Percentiles rank a stretch among this genome's conserved stretches.
Evolutionary conservation across 2,329 filamentous ascomycete species (phyloP).

Genomic region (Talaromyces amestolkiae): DNA sequence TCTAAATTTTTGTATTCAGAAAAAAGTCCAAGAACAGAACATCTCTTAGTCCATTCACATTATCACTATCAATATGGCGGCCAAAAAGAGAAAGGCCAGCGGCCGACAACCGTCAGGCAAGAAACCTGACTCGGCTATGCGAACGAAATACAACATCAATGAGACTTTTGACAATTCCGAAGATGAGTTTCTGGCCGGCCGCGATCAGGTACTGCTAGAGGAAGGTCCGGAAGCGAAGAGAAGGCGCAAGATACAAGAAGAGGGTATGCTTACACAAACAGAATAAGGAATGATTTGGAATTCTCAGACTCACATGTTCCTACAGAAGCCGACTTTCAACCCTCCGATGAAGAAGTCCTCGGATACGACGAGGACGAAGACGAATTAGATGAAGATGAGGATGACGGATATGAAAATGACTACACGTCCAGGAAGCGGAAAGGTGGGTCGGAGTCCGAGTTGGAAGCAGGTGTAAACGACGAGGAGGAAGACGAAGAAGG

Average conservation of each 20-base stretch:
- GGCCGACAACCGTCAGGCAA: conserved; percentile 41
- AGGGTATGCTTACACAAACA: conserved; percentile 47
- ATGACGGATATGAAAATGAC: conserved; percentile 45
- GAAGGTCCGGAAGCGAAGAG: conserved; percentile 78
- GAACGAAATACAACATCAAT: conserved; percentile 39
- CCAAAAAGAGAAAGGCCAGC: conserved; percentile 66
- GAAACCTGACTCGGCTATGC: conserved; percentile 29
- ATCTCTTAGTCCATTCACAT: not conserved
- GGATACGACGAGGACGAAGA: conserved; percentile 52
- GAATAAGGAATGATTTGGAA: not conserved
- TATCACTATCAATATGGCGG: conserved; percentile 23
- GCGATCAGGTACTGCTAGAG: conserved; percentile 82
- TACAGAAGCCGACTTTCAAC: conserved; percentile 56
- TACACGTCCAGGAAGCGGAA: conserved; percentile 26
- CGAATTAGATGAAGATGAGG: conserved; percentile 38
- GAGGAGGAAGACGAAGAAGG: conserved; percentile 55
- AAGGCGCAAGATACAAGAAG: conserved; percentile 66
- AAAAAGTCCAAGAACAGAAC: conserved; percentile 1
- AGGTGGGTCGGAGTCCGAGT: conserved; percentile 24
- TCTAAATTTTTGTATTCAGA: conserved; percentile 12
- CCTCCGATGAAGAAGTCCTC: conserved; percentile 63
- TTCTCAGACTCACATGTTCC: conserved; percentile 22
- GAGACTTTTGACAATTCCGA: conserved; percentile 90
- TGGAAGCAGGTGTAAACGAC: conserved; percentile 37
- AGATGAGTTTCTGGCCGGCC: conserved; percentile 85